These are phyloP conservation scores for Euphorbia corollata DNA, from an alignment of 441 rosid species.

Conservation along the genomic window DNA sequence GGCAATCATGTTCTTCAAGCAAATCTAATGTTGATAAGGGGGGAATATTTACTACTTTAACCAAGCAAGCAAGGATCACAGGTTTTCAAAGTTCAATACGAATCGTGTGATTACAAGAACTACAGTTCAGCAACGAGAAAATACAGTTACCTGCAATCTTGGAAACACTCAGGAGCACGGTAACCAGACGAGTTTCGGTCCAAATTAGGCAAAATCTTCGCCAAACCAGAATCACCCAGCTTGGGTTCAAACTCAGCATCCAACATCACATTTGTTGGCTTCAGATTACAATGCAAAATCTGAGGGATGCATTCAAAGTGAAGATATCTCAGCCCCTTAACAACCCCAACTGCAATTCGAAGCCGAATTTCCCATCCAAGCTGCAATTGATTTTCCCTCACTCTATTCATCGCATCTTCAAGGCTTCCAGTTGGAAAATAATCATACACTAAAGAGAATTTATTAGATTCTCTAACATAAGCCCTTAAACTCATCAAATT, in stretches of 20 bases:
- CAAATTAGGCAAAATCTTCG: conserved; percentile 52
- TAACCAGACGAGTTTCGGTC: conserved; percentile 44
- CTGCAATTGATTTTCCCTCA: conserved; percentile 54
- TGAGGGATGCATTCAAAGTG: conserved; percentile 60
- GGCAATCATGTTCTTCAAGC: too few relatives aligned
- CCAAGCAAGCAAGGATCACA: too few relatives aligned
- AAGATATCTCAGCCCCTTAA: conserved; percentile 79
- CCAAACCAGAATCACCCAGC: conserved; percentile 72
- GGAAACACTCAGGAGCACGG: conserved; percentile 70
- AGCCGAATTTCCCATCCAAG: conserved; percentile 81
- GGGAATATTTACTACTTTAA: background rate
- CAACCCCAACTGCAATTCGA: conserved; percentile 72
- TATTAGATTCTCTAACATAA: conserved; percentile 65
- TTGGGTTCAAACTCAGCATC: conserved; percentile 86
- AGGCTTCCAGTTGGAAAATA: conserved; percentile 72
- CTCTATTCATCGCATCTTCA: conserved; percentile 70
- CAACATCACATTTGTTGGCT: conserved; percentile 86
- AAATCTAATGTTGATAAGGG: background rate
- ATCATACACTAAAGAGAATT: conserved; percentile 76
- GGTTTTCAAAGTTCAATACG: too few relatives aligned
- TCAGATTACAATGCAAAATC: conserved; percentile 73
- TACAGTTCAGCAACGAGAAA: background rate
- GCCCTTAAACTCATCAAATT: conserved; percentile 85
- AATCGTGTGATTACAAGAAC: too few relatives aligned
- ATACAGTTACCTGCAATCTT: conserved; percentile 56